Conservation (phyloP, 352 stramenopile species). For the Phytophthora crassamura region DNA sequence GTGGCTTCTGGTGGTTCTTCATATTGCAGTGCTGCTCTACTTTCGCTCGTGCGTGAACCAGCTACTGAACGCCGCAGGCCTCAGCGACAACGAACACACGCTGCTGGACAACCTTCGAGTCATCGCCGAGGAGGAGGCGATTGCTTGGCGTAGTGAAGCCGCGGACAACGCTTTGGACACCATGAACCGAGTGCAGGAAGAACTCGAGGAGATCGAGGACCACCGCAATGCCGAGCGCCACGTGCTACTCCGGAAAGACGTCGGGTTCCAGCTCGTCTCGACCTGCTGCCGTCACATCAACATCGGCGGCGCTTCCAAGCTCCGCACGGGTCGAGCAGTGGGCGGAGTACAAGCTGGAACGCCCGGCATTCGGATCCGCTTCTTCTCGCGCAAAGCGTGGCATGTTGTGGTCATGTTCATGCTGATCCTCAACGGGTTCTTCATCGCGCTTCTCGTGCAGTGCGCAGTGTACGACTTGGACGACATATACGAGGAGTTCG, state of each 20-base stretch:
- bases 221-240: slow-evolving; percentile 17
- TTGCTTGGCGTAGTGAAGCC: slow-evolving; percentile 22
- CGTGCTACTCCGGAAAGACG: slow-evolving; percentile 23
- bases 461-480: slow-evolving; percentile 62
- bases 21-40: slow-evolving; percentile 46
- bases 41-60: slow-evolving; percentile 39
- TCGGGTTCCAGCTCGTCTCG: slow-evolving; percentile 27
- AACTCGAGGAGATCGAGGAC: slow-evolving; percentile 31
- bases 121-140: slow-evolving; percentile 29
- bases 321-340: neutral
- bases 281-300: slow-evolving; percentile 28
- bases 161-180: slow-evolving; percentile 23
- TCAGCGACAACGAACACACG: slow-evolving; percentile 14
- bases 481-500: slow-evolving; percentile 42
- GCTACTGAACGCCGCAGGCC: slow-evolving; percentile 39
- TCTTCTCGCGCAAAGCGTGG: slow-evolving; percentile 67
- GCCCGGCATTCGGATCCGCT: slow-evolving; percentile 37
- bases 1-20: slow-evolving; percentile 38
- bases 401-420: slow-evolving; percentile 65
- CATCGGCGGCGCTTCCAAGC: slow-evolving; percentile 1
- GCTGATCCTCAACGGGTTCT: slow-evolving; percentile 80
- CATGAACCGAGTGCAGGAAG: slow-evolving; percentile 27
- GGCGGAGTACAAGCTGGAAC: slow-evolving; percentile 18
- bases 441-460: slow-evolving; percentile 64
- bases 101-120: slow-evolving; percentile 8